Evolutionary conservation across 2,329 filamentous ascomycete genomes (phyloP), one percentile per base, ranked within the genome.

Genomic region (Hymenoscyphus linearis): DNA sequence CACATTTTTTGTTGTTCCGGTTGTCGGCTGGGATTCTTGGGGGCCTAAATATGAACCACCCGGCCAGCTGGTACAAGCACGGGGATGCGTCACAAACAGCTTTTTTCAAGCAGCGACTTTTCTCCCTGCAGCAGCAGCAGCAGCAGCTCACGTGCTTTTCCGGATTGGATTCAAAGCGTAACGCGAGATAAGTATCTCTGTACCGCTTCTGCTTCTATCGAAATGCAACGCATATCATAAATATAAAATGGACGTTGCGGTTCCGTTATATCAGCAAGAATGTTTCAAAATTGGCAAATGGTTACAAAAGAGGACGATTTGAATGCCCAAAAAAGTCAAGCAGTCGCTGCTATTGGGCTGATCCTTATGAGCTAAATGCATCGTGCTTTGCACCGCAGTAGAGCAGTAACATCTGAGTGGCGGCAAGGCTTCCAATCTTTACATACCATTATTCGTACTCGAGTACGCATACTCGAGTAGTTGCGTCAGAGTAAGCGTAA

Each of bases 21-120:
- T 50, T 58, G 50, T 9, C 57, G 53, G 25, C 37, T 47, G 18
- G 37, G 35, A 52, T 36, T 54, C 16, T 60, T 57, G 59, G 58
- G 54, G 58, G 47, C 44, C 36, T 31, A 3, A 52, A n/a, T 34
- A 27, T 52, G 34, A 44, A 57, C 52, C 44, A 59, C 61, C 62
- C 50, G 25, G 22, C 58, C 62, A 61, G 62, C 62, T 63, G 62
- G 52, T 44, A 56, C 55, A 22, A 6, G 14, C 40, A 10, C n/a
- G 6, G 40, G 40, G 40, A 47, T 47, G 18, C 40, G n/a, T 47
- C 40, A 47, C 7, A 3, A 22, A 22, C 40, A 47, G 31, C 10
- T 47, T 22, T 22, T 22, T 47, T 47, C n/a, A 47, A 47, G 40
- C n/a, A 47, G 40, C 16, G 12, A 47, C 16, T 18, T 47, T 47